A percentile compares a stretch with the other conserved stretches of the same genome.
phyloP scores from a whole-genome alignment of 306 rosid genomes.

The Trifolium dubium region DNA sequence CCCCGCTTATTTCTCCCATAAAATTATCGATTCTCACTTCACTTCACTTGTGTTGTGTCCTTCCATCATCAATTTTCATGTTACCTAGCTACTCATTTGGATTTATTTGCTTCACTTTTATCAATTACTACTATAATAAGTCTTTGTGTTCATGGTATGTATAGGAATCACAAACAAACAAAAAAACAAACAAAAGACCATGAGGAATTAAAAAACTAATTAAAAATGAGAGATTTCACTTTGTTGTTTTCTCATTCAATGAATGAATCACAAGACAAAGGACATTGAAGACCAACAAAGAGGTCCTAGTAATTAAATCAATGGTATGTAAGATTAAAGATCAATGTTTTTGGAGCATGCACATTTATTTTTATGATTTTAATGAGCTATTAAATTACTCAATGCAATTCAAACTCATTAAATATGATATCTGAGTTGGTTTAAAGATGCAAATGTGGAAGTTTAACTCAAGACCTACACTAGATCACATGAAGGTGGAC shows the following conservation, averaged over 20 bases:
- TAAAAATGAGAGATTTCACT: conserved; percentile 18
- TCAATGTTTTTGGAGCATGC: conserved; percentile 17
- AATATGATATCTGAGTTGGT: no score
- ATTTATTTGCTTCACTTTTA: conserved; percentile 19
- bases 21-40: conserved; percentile 52
- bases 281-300: conserved; percentile 29
- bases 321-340: conserved; percentile 5
- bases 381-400: background rate
- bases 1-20: conserved; percentile 95
- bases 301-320: background rate
- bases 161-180: conserved; percentile 12
- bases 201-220: background rate
- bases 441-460: no score
- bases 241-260: conserved; percentile 35
- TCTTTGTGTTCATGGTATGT: conserved; percentile 2
- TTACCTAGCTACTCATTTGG: conserved; percentile 6
- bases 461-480: no score
- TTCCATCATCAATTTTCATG: conserved; percentile 48
- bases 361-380: conserved; percentile 5
- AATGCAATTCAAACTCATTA: no score
- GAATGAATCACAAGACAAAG: conserved; percentile 29
- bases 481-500: no score
- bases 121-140: background rate
- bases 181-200: background rate
- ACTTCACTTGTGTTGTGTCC: conserved; percentile 20